These are phyloP conservation scores for Gentiana straminea DNA, from an alignment of 257 asterid genomes.

Conservation along the genomic window DNA sequence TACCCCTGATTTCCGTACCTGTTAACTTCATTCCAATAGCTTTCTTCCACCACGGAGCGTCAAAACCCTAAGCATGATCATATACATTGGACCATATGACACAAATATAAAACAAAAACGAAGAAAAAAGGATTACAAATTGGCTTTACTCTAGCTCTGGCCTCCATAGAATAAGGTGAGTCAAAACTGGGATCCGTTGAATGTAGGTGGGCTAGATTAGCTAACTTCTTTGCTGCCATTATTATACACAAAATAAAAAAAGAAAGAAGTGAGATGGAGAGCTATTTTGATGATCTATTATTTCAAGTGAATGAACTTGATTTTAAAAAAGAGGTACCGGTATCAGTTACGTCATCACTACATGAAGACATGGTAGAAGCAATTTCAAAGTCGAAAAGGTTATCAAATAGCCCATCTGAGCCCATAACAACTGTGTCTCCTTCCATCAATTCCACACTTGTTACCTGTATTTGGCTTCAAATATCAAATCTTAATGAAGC, in stretches of 20 bases:
- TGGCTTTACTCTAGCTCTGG: constrained; percentile 45
- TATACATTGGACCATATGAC: neutral
- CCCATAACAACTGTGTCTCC: constrained; percentile 72
- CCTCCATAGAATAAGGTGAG: constrained; percentile 81
- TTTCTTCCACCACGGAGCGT: constrained; percentile 88
- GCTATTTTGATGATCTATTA: neutral
- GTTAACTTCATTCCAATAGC: constrained; percentile 66
- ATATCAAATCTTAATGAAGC: neutral
- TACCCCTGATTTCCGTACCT: constrained; percentile 26
- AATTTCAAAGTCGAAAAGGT: constrained; percentile 54
- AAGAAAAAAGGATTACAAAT: neutral
- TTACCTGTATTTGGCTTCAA: constrained; percentile 36
- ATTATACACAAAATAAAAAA: constrained; percentile 12
- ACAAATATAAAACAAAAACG: no score
- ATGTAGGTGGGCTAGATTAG: constrained; percentile 57
- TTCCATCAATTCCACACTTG: constrained; percentile 52
- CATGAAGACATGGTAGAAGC: constrained; percentile 28
- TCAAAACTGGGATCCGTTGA: constrained; percentile 58
- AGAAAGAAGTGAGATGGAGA: constrained; percentile 2
- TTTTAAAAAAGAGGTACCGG: constrained; percentile 39
- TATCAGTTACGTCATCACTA: constrained; percentile 26
- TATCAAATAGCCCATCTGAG: constrained; percentile 83
- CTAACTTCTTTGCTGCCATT: constrained; percentile 71
- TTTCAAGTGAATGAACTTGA: neutral
- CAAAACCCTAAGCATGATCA: constrained; percentile 47